Percentiles rank a stretch among this genome's conserved stretches.
phyloP scores from a whole-genome alignment of 306 rosid species.

The Canavalia gladiata region DNA sequence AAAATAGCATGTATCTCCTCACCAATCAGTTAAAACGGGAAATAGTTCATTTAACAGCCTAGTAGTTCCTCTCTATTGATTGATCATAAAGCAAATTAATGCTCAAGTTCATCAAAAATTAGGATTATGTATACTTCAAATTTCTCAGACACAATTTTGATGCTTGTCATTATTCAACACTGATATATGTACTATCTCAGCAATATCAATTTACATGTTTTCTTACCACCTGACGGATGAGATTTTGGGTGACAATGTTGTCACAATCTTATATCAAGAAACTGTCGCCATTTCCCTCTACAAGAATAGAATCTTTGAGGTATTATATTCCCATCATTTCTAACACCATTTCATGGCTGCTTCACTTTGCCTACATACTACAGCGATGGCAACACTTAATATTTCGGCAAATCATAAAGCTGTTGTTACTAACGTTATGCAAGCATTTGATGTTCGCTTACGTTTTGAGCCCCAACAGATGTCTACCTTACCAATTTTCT shows the following conservation, averaged over 20 bases:
- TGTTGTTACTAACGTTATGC: slow-evolving; percentile 47
- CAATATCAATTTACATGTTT: slow-evolving; percentile 43
- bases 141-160: background rate
- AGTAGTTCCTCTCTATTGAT: background rate
- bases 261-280: slow-evolving; percentile 21
- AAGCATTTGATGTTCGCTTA: slow-evolving; percentile 67
- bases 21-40: background rate
- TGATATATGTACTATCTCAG: slow-evolving; percentile 19
- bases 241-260: slow-evolving; percentile 2
- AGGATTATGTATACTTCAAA: background rate
- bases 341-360: background rate
- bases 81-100: background rate
- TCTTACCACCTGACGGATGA: slow-evolving; percentile 34
- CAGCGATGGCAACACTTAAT: slow-evolving; percentile 27
- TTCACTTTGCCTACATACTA: slow-evolving; percentile 40
- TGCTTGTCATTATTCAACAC: slow-evolving; percentile 35
- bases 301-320: slow-evolving; percentile 30
- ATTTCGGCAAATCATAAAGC: slow-evolving; percentile 51
- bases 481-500: slow-evolving; percentile 63
- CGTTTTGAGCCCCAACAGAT: slow-evolving; percentile 86
- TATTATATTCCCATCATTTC: slow-evolving; percentile 28
- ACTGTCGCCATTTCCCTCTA: slow-evolving; percentile 10
- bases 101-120: background rate
- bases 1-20: too few species aligned
- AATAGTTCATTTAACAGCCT: background rate